A percentile compares a stretch with the other conserved stretches of the same genome.
Conservation (phyloP, 768 basidiomycete species). For the Terana coerulea region DNA sequence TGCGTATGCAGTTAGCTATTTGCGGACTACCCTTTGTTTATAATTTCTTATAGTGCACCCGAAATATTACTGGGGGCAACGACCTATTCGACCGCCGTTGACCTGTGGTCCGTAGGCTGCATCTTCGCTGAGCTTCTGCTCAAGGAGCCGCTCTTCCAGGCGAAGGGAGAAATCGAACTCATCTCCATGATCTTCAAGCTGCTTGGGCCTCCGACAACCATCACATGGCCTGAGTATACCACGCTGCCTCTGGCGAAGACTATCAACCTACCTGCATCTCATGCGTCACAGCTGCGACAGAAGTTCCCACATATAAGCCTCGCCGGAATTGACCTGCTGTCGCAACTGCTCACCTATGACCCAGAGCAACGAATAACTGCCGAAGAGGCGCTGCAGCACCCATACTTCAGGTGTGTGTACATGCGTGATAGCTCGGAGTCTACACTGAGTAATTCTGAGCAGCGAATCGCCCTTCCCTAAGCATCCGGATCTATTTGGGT, state of each 20-base stretch:
- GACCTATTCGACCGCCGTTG: conserved; percentile 92
- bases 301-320: conserved; percentile 83
- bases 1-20: conserved; percentile 27
- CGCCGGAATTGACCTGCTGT: conserved; percentile 81
- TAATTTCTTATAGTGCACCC: conserved; percentile 62
- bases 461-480: conserved; percentile 96
- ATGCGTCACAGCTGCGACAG: conserved; percentile 73
- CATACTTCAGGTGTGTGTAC: conserved; percentile 79
- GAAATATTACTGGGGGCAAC: conserved; percentile 93
- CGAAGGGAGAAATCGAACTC: conserved; percentile 92
- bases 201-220: conserved; percentile 85
- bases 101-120: conserved; percentile 99
- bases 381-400: conserved; percentile 85
- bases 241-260: conserved; percentile 79
- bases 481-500: conserved; percentile 92
- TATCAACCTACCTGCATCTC: conserved; percentile 69
- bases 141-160: conserved; percentile 96
- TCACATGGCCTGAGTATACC: conserved; percentile 83
- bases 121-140: conserved; percentile 96
- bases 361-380: conserved; percentile 84
- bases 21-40: conserved; percentile 16
- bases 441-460: neutral
- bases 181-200: conserved; percentile 93
- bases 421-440: neutral
- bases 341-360: conserved; percentile 83